Base-by-base conservation (phyloP, 345 rosid genomes). In the Erucastrum elatum region DNA sequence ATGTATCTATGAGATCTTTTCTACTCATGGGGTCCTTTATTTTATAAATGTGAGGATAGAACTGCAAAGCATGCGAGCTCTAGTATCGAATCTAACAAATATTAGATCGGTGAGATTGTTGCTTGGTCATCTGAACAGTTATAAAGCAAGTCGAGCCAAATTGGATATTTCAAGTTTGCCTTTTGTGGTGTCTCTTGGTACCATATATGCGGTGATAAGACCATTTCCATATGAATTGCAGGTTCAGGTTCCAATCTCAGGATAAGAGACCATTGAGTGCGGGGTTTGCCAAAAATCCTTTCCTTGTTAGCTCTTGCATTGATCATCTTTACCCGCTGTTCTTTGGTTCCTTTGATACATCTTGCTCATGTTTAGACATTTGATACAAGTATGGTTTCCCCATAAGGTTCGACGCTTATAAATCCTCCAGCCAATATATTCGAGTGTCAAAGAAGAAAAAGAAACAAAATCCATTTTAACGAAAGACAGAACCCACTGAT, bases 241-340 rank as follows among this genome's bases (percentile, higher is more conserved):
- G 99, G 97, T 95, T 65, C 99, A 95, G 84, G 96, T 95, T 79
- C 99, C 99, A 37, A 87, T 86, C 89, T 93, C 98, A 21, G 99
- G 99, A 74, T 95, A 98, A 16, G 96, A 95, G 85, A 93, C 96
- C 29, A 91, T 95, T 21, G 99, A 95, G 82, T 95, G 99, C 33
- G 97, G 98, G 64, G 97, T 95, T 72, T 95, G 99, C 84, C 99
- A n/a, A 95, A 85, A 96, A 86, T 55, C 94, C 99, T 51, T 95
- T 95, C 85, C 99, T 91, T 13, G 98, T 95, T 33, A 89, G 96
- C 81, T 94, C 99, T 29, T 29, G 53, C 31, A 29, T 29, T 29
- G 31, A 29, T 29, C 31, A 29, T 29, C 31, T 29, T 29, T 29
- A 29, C 31, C 31, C 31, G 31, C 31, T 29, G 31, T 29, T 2